Conservation (phyloP, 2,329 filamentous ascomycete genomes). For the Phialophora macrospora region DNA sequence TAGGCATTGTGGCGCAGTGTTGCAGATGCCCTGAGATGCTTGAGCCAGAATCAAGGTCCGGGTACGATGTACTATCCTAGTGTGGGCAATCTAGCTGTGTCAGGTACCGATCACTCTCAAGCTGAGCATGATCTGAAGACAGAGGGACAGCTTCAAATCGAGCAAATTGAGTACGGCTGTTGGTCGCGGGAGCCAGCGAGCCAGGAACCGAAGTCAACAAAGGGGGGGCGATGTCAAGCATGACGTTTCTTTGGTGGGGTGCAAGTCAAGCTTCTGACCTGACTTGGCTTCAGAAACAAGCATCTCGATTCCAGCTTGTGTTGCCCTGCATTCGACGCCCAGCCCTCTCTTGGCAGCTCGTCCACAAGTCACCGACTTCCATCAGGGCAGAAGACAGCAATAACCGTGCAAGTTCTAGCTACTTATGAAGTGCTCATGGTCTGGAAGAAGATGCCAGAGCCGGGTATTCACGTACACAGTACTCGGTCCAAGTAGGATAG, state of each 20-base stretch:
- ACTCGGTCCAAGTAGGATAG: no score
- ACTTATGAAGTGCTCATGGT: not conserved
- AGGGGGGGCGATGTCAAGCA: not conserved
- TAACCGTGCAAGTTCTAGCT: not conserved
- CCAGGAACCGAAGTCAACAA: slow-evolving; percentile 11
- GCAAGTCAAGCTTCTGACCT: slow-evolving; percentile 6
- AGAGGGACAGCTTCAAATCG: not conserved
- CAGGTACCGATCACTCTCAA: not conserved
- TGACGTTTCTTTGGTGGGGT: not conserved
- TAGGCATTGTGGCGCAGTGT: slow-evolving; percentile 30
- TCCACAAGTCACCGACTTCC: not conserved
- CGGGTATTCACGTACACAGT: not conserved
- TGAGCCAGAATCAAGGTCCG: slow-evolving; percentile 1
- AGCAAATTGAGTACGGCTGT: not conserved
- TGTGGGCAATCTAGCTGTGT: not conserved
- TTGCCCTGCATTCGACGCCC: not conserved
- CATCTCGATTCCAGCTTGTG: slow-evolving; percentile 1
- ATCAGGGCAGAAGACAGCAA: not conserved
- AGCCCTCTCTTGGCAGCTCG: not conserved
- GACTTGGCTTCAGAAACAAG: slow-evolving; percentile 19
- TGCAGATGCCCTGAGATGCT: not conserved
- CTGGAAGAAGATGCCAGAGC: not conserved
- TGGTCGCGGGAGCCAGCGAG: not conserved
- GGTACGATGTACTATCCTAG: not conserved
- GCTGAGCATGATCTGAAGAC: not conserved